Evolutionary conservation across 352 stramenopile genomes (phyloP).

Genomic region (Phytophthora idaei): DNA sequence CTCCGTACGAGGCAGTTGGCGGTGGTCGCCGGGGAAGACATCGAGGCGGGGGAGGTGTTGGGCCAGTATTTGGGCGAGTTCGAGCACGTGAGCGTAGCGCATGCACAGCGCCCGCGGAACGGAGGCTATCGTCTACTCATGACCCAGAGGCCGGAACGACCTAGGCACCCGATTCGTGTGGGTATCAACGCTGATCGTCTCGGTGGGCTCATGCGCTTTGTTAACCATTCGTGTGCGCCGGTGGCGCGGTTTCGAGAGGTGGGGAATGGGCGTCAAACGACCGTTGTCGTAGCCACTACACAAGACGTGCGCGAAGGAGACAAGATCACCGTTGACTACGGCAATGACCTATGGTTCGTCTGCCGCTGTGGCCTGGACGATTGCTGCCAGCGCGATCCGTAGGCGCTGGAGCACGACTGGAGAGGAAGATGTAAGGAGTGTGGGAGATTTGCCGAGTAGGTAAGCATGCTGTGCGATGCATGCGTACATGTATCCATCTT

Average conservation of each 20-base stretch:
- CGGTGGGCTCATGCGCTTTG: too few species aligned
- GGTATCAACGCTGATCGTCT: too few species aligned
- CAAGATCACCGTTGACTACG: too few species aligned
- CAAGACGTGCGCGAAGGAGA: too few species aligned
- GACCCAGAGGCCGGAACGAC: neutral
- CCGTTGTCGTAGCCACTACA: neutral
- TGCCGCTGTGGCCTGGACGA: neutral
- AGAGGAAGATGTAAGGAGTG: too few species aligned
- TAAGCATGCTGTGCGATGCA: too few species aligned
- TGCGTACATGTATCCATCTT: neutral
- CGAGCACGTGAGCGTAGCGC: too few species aligned
- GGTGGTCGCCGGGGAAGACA: neutral
- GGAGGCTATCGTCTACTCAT: neutral
- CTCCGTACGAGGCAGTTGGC: too few species aligned
- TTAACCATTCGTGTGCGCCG: too few species aligned
- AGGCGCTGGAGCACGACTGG: too few species aligned
- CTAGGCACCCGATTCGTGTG: neutral
- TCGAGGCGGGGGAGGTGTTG: neutral
- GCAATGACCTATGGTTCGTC: slow-evolving; percentile 8
- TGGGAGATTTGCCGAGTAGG: too few species aligned
- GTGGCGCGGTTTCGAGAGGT: neutral
- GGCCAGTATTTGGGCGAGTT: neutral
- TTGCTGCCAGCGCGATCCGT: slow-evolving; percentile 1
- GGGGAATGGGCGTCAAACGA: neutral
- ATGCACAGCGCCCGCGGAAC: neutral